These are phyloP conservation scores for Flaveria robusta DNA, from an alignment of 129 eudicot genomes.

Conservation along the genomic window DNA sequence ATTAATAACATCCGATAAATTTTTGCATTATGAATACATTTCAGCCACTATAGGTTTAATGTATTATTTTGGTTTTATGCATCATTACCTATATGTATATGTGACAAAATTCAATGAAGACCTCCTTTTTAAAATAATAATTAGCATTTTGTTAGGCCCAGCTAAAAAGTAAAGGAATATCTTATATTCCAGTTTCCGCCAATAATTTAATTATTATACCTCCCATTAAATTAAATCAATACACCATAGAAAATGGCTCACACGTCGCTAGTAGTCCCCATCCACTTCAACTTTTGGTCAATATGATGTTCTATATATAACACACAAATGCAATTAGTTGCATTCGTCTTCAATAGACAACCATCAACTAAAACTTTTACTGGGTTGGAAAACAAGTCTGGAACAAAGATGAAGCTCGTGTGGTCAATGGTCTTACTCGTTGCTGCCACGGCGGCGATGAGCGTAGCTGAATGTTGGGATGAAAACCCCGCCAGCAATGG, in stretches of 20 bases:
- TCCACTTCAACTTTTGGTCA: conserved; percentile 35
- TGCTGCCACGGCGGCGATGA: conserved; percentile 30
- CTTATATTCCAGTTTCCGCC: background rate
- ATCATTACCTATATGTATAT: too few relatives aligned
- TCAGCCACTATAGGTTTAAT: too few relatives aligned
- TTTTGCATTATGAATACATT: too few relatives aligned
- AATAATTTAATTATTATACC: background rate
- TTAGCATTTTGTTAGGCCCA: background rate
- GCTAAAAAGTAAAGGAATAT: background rate
- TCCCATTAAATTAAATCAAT: background rate
- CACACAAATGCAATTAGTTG: conserved; percentile 16
- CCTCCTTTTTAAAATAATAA: too few relatives aligned
- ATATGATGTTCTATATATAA: conserved; percentile 13
- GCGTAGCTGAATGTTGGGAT: conserved; percentile 34
- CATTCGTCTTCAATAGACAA: conserved; percentile 8
- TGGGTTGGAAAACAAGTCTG: background rate
- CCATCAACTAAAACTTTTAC: background rate
- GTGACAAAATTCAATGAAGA: too few relatives aligned
- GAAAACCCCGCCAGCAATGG: background rate
- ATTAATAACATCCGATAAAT: too few relatives aligned
- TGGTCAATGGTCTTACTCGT: conserved; percentile 40
- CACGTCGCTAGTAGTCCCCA: conserved; percentile 79
- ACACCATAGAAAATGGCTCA: conserved; percentile 35
- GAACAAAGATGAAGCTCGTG: conserved; percentile 34
- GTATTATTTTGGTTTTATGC: too few relatives aligned